phyloP scores from a whole-genome alignment of 352 stramenopile genomes.

The Globisporangium abappressorium region DNA sequence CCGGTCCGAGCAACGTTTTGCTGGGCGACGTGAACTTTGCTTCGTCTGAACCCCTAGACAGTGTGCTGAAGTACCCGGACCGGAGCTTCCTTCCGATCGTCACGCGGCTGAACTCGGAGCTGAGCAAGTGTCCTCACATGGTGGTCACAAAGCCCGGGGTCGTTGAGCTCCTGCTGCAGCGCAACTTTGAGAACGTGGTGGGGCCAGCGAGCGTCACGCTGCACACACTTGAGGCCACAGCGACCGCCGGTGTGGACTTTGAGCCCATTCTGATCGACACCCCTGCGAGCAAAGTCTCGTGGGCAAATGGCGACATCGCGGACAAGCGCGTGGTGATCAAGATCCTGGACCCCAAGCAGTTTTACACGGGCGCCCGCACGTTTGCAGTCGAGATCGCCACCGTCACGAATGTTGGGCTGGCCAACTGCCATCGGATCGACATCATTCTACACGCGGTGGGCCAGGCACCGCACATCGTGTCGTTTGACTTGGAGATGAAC shows the following conservation, averaged over 20 bases:
- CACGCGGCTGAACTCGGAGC: conserved; percentile 45
- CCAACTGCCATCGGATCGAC: conserved; percentile 40
- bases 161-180: conserved; percentile 45
- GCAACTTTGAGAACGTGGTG: conserved; percentile 38
- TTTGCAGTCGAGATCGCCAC: conserved; percentile 50
- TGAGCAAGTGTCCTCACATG: conserved; percentile 49
- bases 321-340: conserved; percentile 40
- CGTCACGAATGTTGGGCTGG: conserved; percentile 41
- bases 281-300: conserved; percentile 15
- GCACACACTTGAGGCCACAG: conserved; percentile 44
- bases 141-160: conserved; percentile 29
- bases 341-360: conserved; percentile 36
- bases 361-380: conserved; percentile 33
- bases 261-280: conserved; percentile 22
- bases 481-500: conserved; percentile 58
- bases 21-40: conserved; percentile 60
- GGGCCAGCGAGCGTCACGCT: conserved; percentile 31
- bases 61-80: conserved; percentile 37
- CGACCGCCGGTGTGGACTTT: conserved; percentile 51
- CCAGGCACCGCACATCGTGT: conserved; percentile 30
- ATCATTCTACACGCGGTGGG: conserved; percentile 36
- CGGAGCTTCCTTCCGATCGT: conserved; percentile 46
- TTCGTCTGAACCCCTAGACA: conserved; percentile 23
- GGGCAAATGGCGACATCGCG: conserved; percentile 30
- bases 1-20: conserved; percentile 34